These are phyloP conservation scores for Fusarium subtropicale DNA, from an alignment of 2,329 filamentous ascomycete genomes.

Conservation along the genomic window DNA sequence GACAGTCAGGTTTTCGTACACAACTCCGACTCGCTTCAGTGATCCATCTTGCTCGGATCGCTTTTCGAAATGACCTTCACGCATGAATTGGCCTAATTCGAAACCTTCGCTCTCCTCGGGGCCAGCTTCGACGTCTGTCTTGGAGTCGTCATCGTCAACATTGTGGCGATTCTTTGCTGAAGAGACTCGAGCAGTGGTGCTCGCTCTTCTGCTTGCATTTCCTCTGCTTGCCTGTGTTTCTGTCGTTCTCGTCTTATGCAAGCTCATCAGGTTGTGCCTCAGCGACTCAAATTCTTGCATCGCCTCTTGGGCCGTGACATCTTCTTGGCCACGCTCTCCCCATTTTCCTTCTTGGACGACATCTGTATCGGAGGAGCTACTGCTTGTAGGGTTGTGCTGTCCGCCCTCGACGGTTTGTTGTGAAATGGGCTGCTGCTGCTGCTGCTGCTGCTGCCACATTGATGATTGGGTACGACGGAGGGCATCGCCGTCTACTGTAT, in stretches of 20 bases:
- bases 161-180: constrained; percentile 39
- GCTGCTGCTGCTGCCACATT: constrained; percentile 34
- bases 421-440: constrained; percentile 16
- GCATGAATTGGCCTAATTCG: constrained; percentile 37
- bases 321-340: constrained; percentile 54
- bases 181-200: constrained; percentile 20
- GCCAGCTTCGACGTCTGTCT: constrained; percentile 43
- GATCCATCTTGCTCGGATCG: constrained; percentile 63
- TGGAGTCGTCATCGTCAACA: constrained; percentile 54
- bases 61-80: constrained; percentile 39
- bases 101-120: constrained; percentile 21
- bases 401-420: constrained; percentile 40
- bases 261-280: constrained; percentile 50
- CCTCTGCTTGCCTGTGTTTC: constrained; percentile 49
- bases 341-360: constrained; percentile 44
- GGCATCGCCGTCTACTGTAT: constrained; percentile 48
- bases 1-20: constrained; percentile 81
- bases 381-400: constrained; percentile 12
- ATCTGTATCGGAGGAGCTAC: constrained; percentile 39
- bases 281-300: constrained; percentile 53
- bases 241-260: constrained; percentile 52
- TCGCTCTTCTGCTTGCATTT: constrained; percentile 16
- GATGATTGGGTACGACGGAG: constrained; percentile 50
- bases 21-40: constrained; percentile 80
- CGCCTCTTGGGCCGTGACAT: constrained; percentile 51